Percentiles rank a stretch among this genome's conserved stretches.
Evolutionary conservation across 345 rosid species (phyloP).

Genomic region (Reutealis trisperma): DNA sequence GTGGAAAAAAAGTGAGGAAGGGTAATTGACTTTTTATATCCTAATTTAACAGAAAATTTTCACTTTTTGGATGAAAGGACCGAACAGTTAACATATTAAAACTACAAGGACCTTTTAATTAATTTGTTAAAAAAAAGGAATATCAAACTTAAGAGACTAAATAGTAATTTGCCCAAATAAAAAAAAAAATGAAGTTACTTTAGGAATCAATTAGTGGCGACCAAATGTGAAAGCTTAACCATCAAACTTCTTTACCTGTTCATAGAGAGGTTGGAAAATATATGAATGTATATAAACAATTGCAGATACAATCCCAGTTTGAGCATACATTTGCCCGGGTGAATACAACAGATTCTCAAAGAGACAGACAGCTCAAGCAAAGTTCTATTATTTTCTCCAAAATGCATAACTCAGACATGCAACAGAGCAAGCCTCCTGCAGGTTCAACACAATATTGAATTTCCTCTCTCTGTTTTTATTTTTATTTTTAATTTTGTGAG

Average conservation of each 20-base stretch:
- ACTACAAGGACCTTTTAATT: neutral
- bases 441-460: conserved; percentile 18
- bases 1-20: no score
- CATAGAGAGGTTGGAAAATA: neutral
- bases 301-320: neutral
- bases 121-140: no score
- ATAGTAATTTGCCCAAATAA: no score
- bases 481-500: neutral
- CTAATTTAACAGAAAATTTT: no score
- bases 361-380: neutral
- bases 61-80: no score
- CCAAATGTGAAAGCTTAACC: neutral
- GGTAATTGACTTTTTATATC: no score
- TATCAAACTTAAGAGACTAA: no score
- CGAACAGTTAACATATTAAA: neutral
- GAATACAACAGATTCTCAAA: neutral
- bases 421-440: conserved; percentile 27
- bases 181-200: neutral
- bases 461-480: neutral
- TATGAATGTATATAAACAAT: conserved; percentile 11
- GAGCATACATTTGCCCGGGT: neutral
- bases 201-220: neutral
- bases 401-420: conserved; percentile 30
- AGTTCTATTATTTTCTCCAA: neutral
- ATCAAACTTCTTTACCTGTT: neutral